Evolutionary conservation across 164 flowering plant species (phyloP).

Genomic region (Kalanchoe fedtschenkoi): DNA sequence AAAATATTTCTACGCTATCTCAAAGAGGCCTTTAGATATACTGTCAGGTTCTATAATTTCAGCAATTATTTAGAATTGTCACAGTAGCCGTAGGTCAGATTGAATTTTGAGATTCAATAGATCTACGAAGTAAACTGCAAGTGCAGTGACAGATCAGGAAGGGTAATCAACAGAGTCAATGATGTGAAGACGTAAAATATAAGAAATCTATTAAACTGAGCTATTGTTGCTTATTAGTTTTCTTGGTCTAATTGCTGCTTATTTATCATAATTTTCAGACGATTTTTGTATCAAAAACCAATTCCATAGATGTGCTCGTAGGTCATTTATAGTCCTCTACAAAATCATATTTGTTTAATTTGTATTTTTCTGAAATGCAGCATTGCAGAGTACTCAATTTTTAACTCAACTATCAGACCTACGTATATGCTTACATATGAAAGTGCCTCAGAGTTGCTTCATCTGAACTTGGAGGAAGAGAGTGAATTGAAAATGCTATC

Average conservation of each 20-base stretch:
- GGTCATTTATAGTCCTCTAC: background rate
- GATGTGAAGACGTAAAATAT: background rate
- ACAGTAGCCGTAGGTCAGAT: background rate
- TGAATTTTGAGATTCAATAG: background rate
- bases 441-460: constrained; percentile 85
- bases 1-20: too few species aligned
- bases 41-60: too few species aligned
- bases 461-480: constrained; percentile 86
- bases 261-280: background rate
- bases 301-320: background rate
- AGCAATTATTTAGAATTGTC: background rate
- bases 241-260: background rate
- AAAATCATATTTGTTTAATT: background rate
- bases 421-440: constrained; percentile 97
- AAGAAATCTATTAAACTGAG: background rate
- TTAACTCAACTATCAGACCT: constrained; percentile 70
- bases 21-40: too few species aligned
- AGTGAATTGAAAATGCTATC: constrained; percentile 61
- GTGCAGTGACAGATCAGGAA: background rate
- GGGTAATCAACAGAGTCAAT: background rate
- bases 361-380: constrained; percentile 26
- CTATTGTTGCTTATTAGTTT: background rate
- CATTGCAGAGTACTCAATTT: constrained; percentile 80
- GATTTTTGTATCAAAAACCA: background rate
- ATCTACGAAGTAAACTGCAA: background rate